Conservation (phyloP, 768 basidiomycete species). For the Podaxis rugospora region DNA sequence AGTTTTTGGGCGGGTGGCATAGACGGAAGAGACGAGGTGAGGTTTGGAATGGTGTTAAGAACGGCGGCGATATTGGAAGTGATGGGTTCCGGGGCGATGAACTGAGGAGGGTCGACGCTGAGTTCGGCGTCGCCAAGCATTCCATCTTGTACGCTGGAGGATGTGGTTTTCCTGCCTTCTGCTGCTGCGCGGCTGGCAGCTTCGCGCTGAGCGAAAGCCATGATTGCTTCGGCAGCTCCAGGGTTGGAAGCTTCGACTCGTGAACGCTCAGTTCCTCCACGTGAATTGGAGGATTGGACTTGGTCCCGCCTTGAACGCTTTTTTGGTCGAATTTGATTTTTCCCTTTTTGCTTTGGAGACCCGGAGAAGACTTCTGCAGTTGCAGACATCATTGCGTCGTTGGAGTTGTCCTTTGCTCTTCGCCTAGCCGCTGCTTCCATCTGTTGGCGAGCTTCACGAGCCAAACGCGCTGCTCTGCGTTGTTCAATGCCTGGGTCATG, state of each 20-base stretch:
- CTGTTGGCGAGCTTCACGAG: slow-evolving; percentile 13
- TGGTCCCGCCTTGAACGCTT: not conserved
- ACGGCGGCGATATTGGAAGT: slow-evolving; percentile 21
- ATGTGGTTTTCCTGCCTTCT: not conserved
- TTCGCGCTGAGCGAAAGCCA: slow-evolving; percentile 3
- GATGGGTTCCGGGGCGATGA: slow-evolving; percentile 19
- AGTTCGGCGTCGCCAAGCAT: slow-evolving; percentile 14
- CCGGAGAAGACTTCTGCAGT: not conserved
- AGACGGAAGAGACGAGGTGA: slow-evolving; percentile 15
- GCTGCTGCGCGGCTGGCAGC: not conserved
- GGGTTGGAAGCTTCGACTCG: not conserved
- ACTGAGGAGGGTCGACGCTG: slow-evolving; percentile 20
- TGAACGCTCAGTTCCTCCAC: slow-evolving; percentile 6
- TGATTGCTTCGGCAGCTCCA: slow-evolving; percentile 2
- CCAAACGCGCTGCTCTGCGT: slow-evolving; percentile 18
- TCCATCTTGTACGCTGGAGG: not conserved
- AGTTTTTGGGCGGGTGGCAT: not conserved
- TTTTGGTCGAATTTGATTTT: not conserved
- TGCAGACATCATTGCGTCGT: not conserved
- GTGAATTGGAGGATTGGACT: not conserved
- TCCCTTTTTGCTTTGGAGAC: not conserved
- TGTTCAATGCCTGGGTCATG: slow-evolving; percentile 9
- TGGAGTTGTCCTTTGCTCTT: not conserved
- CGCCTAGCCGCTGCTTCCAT: not conserved
- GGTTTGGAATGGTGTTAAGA: slow-evolving; percentile 14